Percentiles rank a stretch among this genome's conserved stretches.
These are phyloP conservation scores for Herpetomonas samuelpessoai DNA, from an alignment of 208 protist species.

Conservation along the genomic window DNA sequence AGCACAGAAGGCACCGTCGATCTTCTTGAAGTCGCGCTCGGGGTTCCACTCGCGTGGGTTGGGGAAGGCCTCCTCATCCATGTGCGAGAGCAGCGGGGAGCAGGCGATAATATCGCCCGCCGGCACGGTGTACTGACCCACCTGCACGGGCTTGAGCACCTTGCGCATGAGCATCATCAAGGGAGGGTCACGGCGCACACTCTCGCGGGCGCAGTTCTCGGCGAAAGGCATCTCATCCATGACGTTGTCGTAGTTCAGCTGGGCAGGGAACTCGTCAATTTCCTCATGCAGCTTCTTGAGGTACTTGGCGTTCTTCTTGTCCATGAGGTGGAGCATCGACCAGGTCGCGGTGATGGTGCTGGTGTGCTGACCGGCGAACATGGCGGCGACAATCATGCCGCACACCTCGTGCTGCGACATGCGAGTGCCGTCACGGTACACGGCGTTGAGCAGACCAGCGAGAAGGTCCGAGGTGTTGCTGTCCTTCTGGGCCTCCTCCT, in stretches of 20 bases:
- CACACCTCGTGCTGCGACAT: constrained; percentile 90
- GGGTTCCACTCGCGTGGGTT: constrained; percentile 85
- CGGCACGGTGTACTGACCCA: constrained; percentile 84
- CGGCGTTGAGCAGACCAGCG: constrained; percentile 74
- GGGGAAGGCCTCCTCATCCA: constrained; percentile 80
- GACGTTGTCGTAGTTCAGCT: constrained; percentile 87
- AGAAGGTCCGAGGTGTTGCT: constrained; percentile 82
- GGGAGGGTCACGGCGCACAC: constrained; percentile 90
- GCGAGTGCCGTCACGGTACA: constrained; percentile 83
- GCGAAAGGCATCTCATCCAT: constrained; percentile 91
- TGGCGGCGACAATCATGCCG: constrained; percentile 89
- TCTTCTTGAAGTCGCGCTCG: constrained; percentile 76
- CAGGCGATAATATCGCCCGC: constrained; percentile 84
- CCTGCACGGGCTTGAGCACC: constrained; percentile 74
- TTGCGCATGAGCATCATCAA: constrained; percentile 92
- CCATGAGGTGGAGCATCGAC: constrained; percentile 86
- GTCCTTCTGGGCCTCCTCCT: constrained; percentile 78
- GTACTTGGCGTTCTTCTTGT: constrained; percentile 57
- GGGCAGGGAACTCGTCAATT: constrained; percentile 74
- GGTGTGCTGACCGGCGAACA: constrained; percentile 95
- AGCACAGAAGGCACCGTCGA: constrained; percentile 75
- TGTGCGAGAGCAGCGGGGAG: constrained; percentile 80
- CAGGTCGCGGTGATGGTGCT: constrained; percentile 89
- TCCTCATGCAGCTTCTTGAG: constrained; percentile 59
- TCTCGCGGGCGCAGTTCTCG: constrained; percentile 83